phyloP scores from a whole-genome alignment of 2,329 filamentous ascomycete genomes.

The Cladosporium sp. region DNA sequence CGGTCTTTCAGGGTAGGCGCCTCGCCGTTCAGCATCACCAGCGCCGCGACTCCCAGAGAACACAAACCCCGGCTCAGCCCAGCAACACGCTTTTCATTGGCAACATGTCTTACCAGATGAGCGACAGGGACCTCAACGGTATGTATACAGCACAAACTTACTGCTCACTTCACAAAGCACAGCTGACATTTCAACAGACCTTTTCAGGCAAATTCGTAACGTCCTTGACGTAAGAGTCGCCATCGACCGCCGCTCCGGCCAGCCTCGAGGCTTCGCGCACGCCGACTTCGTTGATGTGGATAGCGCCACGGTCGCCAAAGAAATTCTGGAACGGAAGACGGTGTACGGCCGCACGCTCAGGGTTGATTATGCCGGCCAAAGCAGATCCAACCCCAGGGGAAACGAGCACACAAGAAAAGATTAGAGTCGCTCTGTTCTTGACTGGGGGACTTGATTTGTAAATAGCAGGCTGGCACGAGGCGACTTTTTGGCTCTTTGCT shows the following conservation, averaged over 20 bases:
- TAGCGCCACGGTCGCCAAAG: slow-evolving; percentile 56
- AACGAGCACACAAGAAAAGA: too few species aligned
- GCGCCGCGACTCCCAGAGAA: background rate
- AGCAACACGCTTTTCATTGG: slow-evolving; percentile 71
- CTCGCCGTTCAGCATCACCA: slow-evolving; percentile 56
- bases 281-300: slow-evolving; percentile 68
- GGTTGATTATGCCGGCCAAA: slow-evolving; percentile 52
- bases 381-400: too few species aligned
- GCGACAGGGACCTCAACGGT: slow-evolving; percentile 70
- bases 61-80: slow-evolving; percentile 31
- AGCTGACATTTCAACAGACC: slow-evolving; percentile 31
- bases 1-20: slow-evolving; percentile 58
- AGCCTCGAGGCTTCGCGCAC: slow-evolving; percentile 77
- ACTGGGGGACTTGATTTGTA: too few species aligned
- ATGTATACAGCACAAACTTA: slow-evolving; percentile 1
- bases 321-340: slow-evolving; percentile 49
- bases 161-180: background rate
- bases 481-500: too few species aligned
- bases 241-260: slow-evolving; percentile 72
- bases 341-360: slow-evolving; percentile 62
- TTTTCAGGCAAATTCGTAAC: slow-evolving; percentile 66
- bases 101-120: slow-evolving; percentile 81
- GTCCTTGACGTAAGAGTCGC: slow-evolving; percentile 73
- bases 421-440: too few species aligned
- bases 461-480: too few species aligned